Evolutionary conservation across 495 filamentous ascomycete species (phyloP).

Genomic region (Aspergillus conjunctus): DNA sequence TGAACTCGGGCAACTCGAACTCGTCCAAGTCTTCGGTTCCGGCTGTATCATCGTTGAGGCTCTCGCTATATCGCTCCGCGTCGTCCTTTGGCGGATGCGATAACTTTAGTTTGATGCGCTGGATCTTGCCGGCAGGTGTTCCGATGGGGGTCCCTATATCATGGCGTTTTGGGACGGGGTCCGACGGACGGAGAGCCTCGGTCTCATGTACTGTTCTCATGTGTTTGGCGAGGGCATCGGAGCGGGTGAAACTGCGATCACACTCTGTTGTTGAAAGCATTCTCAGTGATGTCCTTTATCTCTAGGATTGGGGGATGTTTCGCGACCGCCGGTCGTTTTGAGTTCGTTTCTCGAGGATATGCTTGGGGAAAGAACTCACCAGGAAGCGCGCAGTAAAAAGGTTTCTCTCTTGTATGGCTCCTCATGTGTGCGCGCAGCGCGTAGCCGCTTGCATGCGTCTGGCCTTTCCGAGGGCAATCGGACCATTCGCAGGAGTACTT

Average conservation of each 20-base stretch:
- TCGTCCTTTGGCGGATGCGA: constrained; percentile 55
- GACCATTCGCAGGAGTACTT: constrained; percentile 95
- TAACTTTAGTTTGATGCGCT: constrained; percentile 68
- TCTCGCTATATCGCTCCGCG: constrained; percentile 55
- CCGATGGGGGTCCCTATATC: constrained; percentile 40
- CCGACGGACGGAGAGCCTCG: constrained; percentile 84
- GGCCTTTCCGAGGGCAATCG: constrained; percentile 82
- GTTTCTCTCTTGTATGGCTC: constrained; percentile 96
- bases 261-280: constrained; percentile 64
- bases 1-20: constrained; percentile 45
- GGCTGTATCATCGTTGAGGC: constrained; percentile 50
- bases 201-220: constrained; percentile 99
- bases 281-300: neutral
- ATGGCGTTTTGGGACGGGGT: constrained; percentile 79
- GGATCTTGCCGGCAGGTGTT: constrained; percentile 58
- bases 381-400: constrained; percentile 92
- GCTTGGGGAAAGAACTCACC: constrained; percentile 52
- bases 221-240: constrained; percentile 95
- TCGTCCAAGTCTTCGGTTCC: constrained; percentile 53
- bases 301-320: neutral
- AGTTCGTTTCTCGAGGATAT: too few species aligned
- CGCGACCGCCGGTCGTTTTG: neutral
- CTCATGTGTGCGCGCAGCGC: constrained; percentile 95
- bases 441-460: constrained; percentile 92
- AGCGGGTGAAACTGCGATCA: constrained; percentile 94